Conservation (phyloP, 805 yeast genomes). For the Yarrowia sp. region DNA sequence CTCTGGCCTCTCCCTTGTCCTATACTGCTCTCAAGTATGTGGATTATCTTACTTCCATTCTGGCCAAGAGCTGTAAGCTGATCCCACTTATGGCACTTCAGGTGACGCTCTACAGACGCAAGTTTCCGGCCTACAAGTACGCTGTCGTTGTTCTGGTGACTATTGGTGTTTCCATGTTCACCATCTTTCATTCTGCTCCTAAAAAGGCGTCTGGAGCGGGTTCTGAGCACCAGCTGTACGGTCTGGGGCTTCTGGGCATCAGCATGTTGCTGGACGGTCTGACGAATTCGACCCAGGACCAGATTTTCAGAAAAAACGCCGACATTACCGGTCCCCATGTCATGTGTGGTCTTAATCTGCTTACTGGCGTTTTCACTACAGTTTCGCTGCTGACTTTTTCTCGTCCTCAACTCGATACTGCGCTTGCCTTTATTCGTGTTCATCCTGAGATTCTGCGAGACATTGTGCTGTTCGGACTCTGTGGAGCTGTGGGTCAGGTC, state of each 20-base stretch:
- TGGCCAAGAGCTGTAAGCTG: conserved; percentile 90
- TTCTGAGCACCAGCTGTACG: conserved; percentile 42
- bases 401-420: conserved; percentile 47
- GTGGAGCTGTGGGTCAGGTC: conserved; percentile 92
- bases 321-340: conserved; percentile 80
- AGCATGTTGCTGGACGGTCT: conserved; percentile 85
- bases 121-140: conserved; percentile 73
- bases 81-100: conserved; percentile 93
- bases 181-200: conserved; percentile 47
- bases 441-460: conserved; percentile 59
- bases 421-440: conserved; percentile 46
- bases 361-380: conserved; percentile 43
- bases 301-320: conserved; percentile 48
- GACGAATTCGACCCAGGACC: conserved; percentile 91
- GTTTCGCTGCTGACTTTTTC: conserved; percentile 50
- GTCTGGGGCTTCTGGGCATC: conserved; percentile 53
- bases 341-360: conserved; percentile 66
- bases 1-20: conserved; percentile 79
- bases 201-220: conserved; percentile 27
- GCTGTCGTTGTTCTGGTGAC: conserved; percentile 77
- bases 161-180: conserved; percentile 75
- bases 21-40: conserved; percentile 75
- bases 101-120: conserved; percentile 60
- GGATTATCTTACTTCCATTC: conserved; percentile 75
- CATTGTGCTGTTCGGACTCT: conserved; percentile 60